phyloP scores from a whole-genome alignment of 305 asterid genomes.

The Solanum hybrid region DNA sequence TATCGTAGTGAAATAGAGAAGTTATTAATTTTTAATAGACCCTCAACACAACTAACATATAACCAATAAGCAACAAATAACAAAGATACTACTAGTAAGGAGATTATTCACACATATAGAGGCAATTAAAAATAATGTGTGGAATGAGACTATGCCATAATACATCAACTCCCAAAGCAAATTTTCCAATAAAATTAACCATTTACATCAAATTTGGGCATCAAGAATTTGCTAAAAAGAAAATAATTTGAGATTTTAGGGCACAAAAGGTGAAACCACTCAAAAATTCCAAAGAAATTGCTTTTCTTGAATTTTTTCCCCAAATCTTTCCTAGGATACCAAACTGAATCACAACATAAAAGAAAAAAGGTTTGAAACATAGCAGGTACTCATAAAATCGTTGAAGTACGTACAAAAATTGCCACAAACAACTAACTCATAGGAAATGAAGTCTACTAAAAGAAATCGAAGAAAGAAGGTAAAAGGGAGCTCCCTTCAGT shows the following conservation, averaged over 20 bases:
- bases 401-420: not conserved
- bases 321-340: not conserved
- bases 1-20: accelerated
- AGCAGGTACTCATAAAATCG: not conserved
- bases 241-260: not conserved
- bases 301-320: too few species aligned
- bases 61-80: not conserved
- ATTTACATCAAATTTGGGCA: not conserved
- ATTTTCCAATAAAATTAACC: not conserved
- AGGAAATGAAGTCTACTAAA: not conserved
- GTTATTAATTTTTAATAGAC: not conserved
- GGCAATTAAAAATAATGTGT: not conserved
- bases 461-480: not conserved
- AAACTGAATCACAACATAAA: not conserved
- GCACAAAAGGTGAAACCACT: not conserved
- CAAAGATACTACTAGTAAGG: not conserved
- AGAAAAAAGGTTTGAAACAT: not conserved
- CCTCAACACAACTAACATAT: not conserved
- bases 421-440: not conserved
- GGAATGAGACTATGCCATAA: not conserved
- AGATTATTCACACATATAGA: not conserved
- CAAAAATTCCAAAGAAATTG: not conserved
- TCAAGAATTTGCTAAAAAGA: not conserved
- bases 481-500: slow-evolving; percentile 79
- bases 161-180: not conserved